Conservation (phyloP, 169 alveolate genomes). For the Plasmodium malariae region DNA sequence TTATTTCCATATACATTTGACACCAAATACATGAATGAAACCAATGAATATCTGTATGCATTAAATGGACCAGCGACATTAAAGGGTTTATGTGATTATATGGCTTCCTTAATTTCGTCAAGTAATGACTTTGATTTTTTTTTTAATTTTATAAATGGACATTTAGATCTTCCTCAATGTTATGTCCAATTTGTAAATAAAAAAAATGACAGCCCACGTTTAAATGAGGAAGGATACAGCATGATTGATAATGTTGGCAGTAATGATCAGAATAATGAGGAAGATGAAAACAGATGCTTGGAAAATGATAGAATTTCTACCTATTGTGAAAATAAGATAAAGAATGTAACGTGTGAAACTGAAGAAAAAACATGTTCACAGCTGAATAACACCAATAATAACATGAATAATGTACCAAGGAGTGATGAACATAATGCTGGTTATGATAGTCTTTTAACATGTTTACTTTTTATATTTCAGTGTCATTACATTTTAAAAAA, state of each 20-base stretch:
- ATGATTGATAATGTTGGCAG: background rate
- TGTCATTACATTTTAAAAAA: constrained; percentile 77
- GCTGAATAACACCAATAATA: background rate
- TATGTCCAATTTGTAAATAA: constrained; percentile 41
- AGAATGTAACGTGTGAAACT: too few relatives aligned
- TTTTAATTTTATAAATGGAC: constrained; percentile 57
- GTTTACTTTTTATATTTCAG: constrained; percentile 87
- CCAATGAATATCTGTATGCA: constrained; percentile 84
- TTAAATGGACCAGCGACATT: constrained; percentile 86
- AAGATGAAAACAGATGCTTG: too few relatives aligned
- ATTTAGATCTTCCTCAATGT: constrained; percentile 63
- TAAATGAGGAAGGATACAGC: background rate
- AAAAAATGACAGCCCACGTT: background rate
- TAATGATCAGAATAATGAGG: background rate
- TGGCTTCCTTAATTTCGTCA: constrained; percentile 72
- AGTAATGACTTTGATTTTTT: constrained; percentile 54
- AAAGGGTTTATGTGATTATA: constrained; percentile 83
- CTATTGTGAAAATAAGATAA: too few relatives aligned
- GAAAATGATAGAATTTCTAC: too few relatives aligned
- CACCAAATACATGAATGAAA: constrained; percentile 88
- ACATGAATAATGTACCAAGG: constrained; percentile 16
- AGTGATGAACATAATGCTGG: constrained; percentile 90
- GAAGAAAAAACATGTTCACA: background rate
- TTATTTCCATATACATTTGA: constrained; percentile 86
- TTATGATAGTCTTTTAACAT: constrained; percentile 90